Percentiles rank a stretch among this genome's conserved stretches.
phyloP scores from a whole-genome alignment of 2,329 filamentous ascomycete genomes.

The Colletotrichum sp. region DNA sequence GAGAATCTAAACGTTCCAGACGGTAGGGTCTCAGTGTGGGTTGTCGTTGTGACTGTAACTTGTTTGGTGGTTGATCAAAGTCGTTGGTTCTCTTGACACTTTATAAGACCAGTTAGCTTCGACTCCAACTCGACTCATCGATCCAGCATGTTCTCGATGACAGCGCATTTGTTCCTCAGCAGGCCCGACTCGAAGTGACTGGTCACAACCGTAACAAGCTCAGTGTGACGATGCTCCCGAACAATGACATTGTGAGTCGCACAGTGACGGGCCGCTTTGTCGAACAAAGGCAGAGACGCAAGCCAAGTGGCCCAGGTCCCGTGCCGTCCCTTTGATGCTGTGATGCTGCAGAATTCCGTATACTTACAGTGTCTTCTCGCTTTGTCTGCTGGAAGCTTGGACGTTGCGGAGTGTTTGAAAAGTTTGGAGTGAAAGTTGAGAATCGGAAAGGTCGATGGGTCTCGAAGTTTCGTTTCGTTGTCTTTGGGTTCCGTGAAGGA shows the following conservation, averaged over 20 bases:
- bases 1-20: slow-evolving; percentile 45
- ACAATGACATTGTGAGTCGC: slow-evolving; percentile 17
- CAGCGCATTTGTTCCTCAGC: slow-evolving; percentile 13
- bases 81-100: slow-evolving; percentile 13
- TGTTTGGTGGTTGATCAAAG: background rate
- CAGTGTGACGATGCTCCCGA: slow-evolving; percentile 4
- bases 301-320: background rate
- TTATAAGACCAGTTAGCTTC: slow-evolving; percentile 10
- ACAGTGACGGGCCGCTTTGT: slow-evolving; percentile 9
- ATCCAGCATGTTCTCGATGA: slow-evolving; percentile 7
- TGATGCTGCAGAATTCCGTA: background rate
- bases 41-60: slow-evolving; percentile 19
- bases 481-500: slow-evolving; percentile 21
- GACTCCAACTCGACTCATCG: background rate
- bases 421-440: slow-evolving; percentile 10
- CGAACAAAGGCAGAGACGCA: slow-evolving; percentile 9
- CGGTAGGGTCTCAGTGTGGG: slow-evolving; percentile 29
- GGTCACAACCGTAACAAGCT: background rate
- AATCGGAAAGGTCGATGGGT: slow-evolving; percentile 14
- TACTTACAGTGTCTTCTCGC: slow-evolving; percentile 22
- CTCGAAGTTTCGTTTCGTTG: slow-evolving; percentile 18
- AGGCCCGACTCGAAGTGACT: slow-evolving; percentile 17
- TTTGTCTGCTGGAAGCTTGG: slow-evolving; percentile 16
- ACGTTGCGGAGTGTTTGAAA: slow-evolving; percentile 7
- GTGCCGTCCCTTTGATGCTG: background rate